These are phyloP conservation scores for Gymnopus androsaceus DNA, from an alignment of 1,284 basidiomycete species.

Conservation along the genomic window DNA sequence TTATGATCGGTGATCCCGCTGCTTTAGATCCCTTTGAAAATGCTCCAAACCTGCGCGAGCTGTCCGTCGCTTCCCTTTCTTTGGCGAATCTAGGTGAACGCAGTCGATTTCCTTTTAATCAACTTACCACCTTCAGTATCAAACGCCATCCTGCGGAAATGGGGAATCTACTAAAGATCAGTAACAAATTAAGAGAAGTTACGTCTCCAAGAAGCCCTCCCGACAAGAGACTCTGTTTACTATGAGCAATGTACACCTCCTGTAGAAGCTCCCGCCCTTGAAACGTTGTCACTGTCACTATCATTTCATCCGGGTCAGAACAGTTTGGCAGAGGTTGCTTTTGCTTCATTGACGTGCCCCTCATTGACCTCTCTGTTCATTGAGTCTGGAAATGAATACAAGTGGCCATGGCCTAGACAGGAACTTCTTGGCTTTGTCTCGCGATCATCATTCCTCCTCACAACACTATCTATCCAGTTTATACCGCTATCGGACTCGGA, in stretches of 20 bases:
- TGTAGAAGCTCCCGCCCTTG: too few relatives aligned
- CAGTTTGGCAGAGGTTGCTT: too few relatives aligned
- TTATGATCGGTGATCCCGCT: too few relatives aligned
- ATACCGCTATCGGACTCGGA: not conserved
- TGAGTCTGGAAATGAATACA: not conserved
- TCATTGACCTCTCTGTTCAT: not conserved
- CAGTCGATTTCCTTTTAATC: not conserved
- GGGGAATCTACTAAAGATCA: too few relatives aligned
- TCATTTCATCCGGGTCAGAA: too few relatives aligned
- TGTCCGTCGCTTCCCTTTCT: not conserved
- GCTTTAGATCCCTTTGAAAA: not conserved
- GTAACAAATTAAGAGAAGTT: too few relatives aligned
- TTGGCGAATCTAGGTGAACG: not conserved
- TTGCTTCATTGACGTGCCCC: too few relatives aligned
- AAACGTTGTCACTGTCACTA: too few relatives aligned
- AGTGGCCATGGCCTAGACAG: not conserved
- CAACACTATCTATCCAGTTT: not conserved
- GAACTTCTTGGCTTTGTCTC: not conserved
- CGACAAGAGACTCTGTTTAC: too few relatives aligned
- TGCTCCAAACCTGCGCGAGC: not conserved
- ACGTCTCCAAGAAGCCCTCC: too few relatives aligned
- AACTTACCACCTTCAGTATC: not conserved
- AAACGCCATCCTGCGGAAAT: not conserved
- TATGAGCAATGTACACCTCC: too few relatives aligned
- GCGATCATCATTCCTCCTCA: not conserved